Evolutionary conservation across 163 green algal genomes (phyloP), one percentile per base, ranked within the genome.

Genomic region (Chlorella variabilis): DNA sequence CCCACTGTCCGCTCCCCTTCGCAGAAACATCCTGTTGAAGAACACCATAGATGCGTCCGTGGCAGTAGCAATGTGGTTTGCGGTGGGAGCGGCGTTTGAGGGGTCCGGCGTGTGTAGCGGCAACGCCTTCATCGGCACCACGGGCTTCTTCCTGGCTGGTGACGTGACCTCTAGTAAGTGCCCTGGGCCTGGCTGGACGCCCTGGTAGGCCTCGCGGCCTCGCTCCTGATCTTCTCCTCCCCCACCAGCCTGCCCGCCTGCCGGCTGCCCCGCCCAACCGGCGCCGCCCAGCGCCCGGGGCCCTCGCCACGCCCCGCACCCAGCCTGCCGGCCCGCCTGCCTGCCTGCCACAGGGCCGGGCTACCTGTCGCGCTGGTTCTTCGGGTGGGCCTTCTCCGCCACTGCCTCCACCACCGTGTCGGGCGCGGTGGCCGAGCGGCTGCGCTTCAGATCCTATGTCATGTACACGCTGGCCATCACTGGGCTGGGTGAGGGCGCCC

Each of bases 1-100:
- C n/a, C n/a, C n/a, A n/a, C n/a, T n/a, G n/a, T n/a, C n/a, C n/a
- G n/a, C n/a, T n/a, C n/a, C n/a, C n/a, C n/a, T n/a, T n/a, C n/a
- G n/a, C n/a, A n/a, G n/a, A n/a, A 89, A 89, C 79, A 89, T 89
- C 31, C 86, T 96, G 51, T 78, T 96, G 29, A 95, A 93, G 75
- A 69, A 69, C 31, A 29, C 41, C 27, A 69, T 69, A 31, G 61
- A 69, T 29, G 61, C 61, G 11, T 93, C 93, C 83, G 65, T 93
- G 9, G 89, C 87, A 51, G 90, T 87, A 31, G 34, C 94, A 27
- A 69, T 69, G 61, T 81, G 75, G 75, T 81, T 51, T 51, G 49
- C 75, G 3, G 31, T 88, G 62, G 87, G 87, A 27, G 2, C 41
- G 29, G 87, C 87, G 21, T 87, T 91, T 23, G 61, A 69, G 31